A percentile compares a stretch with the other conserved stretches of the same genome.
Conservation (phyloP, 257 asterid genomes). For the Solanum medicagineum region DNA sequence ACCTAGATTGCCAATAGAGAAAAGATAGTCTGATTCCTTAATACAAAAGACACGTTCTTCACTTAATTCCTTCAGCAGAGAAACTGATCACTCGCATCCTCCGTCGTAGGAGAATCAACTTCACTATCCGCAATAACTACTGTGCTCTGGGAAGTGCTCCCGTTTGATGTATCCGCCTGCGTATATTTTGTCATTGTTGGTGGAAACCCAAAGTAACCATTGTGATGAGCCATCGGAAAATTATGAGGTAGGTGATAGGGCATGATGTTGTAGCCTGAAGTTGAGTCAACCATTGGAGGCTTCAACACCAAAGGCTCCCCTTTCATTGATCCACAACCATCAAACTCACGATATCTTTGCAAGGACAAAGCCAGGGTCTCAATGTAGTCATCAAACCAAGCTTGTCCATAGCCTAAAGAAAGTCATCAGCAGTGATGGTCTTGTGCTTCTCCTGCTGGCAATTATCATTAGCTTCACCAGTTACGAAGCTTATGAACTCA, state of each 20-base stretch:
- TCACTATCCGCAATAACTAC: slow-evolving; percentile 11
- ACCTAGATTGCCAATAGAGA: neutral
- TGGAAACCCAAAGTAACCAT: slow-evolving; percentile 35
- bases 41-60: no score
- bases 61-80: neutral
- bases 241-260: slow-evolving; percentile 1
- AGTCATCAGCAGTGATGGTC: slow-evolving; percentile 94
- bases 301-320: slow-evolving; percentile 41
- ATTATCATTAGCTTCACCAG: slow-evolving; percentile 89
- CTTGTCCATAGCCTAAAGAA: slow-evolving; percentile 95
- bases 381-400: slow-evolving; percentile 87
- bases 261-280: slow-evolving; percentile 12
- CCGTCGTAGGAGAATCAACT: slow-evolving; percentile 21
- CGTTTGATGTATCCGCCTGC: slow-evolving; percentile 31
- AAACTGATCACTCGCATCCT: slow-evolving; percentile 28
- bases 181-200: slow-evolving; percentile 32
- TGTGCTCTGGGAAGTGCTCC: slow-evolving; percentile 31
- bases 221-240: slow-evolving; percentile 35
- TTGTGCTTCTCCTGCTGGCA: slow-evolving; percentile 95
- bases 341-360: slow-evolving; percentile 74
- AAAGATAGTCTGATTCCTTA: neutral
- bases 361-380: slow-evolving; percentile 81
- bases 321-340: slow-evolving; percentile 55
- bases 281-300: slow-evolving; percentile 30
- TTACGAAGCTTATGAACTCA: slow-evolving; percentile 86